Percentiles rank a stretch among this genome's conserved stretches.
Evolutionary conservation across 495 filamentous ascomycete species (phyloP).

Genomic region (Glarea lozoyensis): DNA sequence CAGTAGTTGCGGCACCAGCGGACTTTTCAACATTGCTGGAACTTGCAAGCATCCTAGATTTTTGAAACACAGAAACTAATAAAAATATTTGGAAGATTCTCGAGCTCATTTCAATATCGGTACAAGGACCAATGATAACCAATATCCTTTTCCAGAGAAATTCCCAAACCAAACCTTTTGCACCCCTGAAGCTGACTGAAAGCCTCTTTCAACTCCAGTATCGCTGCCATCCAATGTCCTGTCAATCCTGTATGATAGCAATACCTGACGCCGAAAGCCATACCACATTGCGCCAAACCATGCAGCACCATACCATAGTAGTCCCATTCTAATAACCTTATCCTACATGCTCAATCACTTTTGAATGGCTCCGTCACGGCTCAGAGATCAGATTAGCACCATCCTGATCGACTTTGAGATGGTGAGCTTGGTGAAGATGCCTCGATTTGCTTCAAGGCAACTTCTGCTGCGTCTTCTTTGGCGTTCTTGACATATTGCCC

Average conservation of each 20-base stretch:
- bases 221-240: constrained; percentile 15
- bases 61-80: too few relatives aligned
- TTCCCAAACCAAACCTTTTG: too few relatives aligned
- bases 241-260: constrained; percentile 19
- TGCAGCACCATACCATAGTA: constrained; percentile 19
- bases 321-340: constrained; percentile 15
- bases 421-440: constrained; percentile 21
- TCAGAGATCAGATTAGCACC: constrained; percentile 8
- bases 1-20: too few relatives aligned
- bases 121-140: too few relatives aligned
- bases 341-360: constrained; percentile 18
- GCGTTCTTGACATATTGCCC: constrained; percentile 80
- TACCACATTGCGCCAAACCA: constrained; percentile 20
- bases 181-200: constrained; percentile 3
- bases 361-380: constrained; percentile 1
- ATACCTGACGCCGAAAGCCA: constrained; percentile 22
- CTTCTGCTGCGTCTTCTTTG: constrained; percentile 81
- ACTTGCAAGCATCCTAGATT: too few relatives aligned
- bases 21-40: too few relatives aligned
- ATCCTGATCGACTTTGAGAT: constrained; percentile 19
- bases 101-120: too few relatives aligned
- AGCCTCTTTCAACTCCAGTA: constrained; percentile 4
- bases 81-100: too few relatives aligned
- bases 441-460: constrained; percentile 47
- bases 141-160: too few relatives aligned